phyloP scores from a whole-genome alignment of 306 rosid species.

The Sicyos baderoa region DNA sequence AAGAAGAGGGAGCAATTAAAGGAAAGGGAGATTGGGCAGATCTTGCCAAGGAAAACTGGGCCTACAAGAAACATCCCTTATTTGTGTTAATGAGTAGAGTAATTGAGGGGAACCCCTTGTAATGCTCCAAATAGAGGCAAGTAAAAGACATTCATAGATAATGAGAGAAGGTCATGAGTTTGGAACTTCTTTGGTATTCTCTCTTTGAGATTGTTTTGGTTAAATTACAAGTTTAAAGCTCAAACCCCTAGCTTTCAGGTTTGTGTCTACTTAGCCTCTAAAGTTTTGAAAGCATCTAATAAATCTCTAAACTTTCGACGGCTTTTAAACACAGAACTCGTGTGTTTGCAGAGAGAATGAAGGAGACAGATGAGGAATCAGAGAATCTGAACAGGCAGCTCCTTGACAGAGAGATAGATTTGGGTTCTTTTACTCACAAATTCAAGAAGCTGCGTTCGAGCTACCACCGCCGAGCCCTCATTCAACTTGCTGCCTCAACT shows the following conservation, averaged over 20 bases:
- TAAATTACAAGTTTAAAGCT: no score
- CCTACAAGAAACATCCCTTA: background rate
- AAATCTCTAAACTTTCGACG: no score
- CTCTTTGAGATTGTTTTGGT: no score
- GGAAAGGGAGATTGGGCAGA: background rate
- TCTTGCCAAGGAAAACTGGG: background rate
- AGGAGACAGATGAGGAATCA: constrained; percentile 72
- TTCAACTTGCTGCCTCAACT: constrained; percentile 79
- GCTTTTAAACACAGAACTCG: no score
- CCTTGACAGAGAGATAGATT: constrained; percentile 57
- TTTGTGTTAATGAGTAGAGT: background rate
- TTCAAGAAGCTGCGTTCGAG: constrained; percentile 68
- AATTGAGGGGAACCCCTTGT: background rate
- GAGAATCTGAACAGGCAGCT: constrained; percentile 62
- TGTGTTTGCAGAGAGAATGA: constrained; percentile 54
- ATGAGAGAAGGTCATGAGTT: background rate
- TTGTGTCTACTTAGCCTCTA: no score
- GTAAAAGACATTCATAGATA: background rate
- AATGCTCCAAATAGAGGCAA: background rate
- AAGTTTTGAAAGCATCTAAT: no score
- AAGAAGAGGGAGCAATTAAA: background rate
- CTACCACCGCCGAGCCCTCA: constrained; percentile 65
- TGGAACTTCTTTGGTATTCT: background rate
- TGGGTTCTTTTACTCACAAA: constrained; percentile 51
- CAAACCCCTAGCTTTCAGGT: no score